Evolutionary conservation across 2,329 filamentous ascomycete genomes (phyloP).

Genomic region (Penicillium freii): DNA sequence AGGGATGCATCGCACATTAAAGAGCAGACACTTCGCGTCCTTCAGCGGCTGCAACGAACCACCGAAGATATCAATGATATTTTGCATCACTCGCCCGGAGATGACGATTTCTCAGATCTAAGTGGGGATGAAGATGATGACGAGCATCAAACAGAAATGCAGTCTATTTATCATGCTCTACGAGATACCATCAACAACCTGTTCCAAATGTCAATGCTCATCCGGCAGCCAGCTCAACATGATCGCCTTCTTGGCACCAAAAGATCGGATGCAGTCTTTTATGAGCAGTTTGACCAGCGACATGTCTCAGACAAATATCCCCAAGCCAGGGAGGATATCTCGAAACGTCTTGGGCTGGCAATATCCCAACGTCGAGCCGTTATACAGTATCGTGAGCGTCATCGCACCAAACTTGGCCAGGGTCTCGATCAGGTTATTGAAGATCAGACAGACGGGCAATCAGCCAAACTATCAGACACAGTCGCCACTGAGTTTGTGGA

Average conservation of each 20-base stretch:
- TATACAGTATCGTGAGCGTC: constrained; percentile 40
- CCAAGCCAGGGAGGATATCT: not conserved
- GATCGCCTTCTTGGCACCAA: constrained; percentile 25
- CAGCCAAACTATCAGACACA: constrained; percentile 12
- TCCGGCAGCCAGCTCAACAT: constrained; percentile 39
- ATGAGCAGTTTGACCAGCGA: not conserved
- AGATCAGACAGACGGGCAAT: not conserved
- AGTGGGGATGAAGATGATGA: not conserved
- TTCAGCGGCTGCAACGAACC: not conserved
- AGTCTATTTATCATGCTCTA: constrained; percentile 19
- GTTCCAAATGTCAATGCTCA: constrained; percentile 38
- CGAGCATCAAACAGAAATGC: constrained; percentile 8
- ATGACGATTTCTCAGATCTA: not conserved
- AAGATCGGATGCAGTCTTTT: not conserved
- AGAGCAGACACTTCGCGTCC: not conserved
- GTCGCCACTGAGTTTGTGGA: not conserved
- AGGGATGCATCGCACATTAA: constrained; percentile 29
- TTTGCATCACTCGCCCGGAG: not conserved
- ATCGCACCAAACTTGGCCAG: constrained; percentile 33
- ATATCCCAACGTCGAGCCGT: constrained; percentile 34
- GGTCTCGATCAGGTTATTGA: constrained; percentile 15
- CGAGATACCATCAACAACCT: constrained; percentile 34
- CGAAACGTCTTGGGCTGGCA: constrained; percentile 8
- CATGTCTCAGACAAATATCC: not conserved
- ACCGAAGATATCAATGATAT: constrained; percentile 4